phyloP scores from a whole-genome alignment of 495 filamentous ascomycete species.

The Penicillium desertorum region DNA sequence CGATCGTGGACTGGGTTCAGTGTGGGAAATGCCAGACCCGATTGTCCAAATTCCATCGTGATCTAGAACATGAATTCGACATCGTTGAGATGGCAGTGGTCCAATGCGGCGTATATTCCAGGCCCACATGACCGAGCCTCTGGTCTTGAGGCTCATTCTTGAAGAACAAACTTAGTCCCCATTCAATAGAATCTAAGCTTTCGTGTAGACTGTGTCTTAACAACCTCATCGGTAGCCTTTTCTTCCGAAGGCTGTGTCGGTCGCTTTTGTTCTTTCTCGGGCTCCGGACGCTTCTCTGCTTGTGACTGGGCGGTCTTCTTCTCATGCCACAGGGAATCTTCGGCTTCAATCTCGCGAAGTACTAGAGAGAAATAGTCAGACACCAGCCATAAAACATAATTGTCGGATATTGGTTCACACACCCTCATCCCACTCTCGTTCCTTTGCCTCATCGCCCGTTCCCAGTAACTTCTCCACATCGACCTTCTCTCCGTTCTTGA shows the following conservation, averaged over 20 bases:
- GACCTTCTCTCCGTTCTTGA: slow-evolving; percentile 83
- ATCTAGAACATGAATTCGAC: background rate
- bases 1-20: background rate
- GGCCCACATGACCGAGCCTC: background rate
- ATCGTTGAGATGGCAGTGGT: background rate
- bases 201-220: slow-evolving; percentile 22
- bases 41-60: background rate
- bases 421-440: slow-evolving; percentile 90
- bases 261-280: slow-evolving; percentile 13
- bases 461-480: slow-evolving; percentile 84
- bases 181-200: slow-evolving; percentile 40
- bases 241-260: slow-evolving; percentile 9
- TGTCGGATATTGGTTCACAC: slow-evolving; percentile 17
- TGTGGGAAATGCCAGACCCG: background rate
- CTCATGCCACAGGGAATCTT: slow-evolving; percentile 63
- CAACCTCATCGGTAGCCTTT: slow-evolving; percentile 22
- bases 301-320: slow-evolving; percentile 17
- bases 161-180: background rate
- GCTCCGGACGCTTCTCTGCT: slow-evolving; percentile 6
- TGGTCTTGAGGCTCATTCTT: background rate
- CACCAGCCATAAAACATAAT: slow-evolving; percentile 2
- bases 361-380: slow-evolving; percentile 48
- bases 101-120: background rate
- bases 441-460: slow-evolving; percentile 70
- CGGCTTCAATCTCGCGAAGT: slow-evolving; percentile 75